Evolutionary conservation across 768 basidiomycete genomes (phyloP).

Genomic region (Rhizopogon vinicolor): DNA sequence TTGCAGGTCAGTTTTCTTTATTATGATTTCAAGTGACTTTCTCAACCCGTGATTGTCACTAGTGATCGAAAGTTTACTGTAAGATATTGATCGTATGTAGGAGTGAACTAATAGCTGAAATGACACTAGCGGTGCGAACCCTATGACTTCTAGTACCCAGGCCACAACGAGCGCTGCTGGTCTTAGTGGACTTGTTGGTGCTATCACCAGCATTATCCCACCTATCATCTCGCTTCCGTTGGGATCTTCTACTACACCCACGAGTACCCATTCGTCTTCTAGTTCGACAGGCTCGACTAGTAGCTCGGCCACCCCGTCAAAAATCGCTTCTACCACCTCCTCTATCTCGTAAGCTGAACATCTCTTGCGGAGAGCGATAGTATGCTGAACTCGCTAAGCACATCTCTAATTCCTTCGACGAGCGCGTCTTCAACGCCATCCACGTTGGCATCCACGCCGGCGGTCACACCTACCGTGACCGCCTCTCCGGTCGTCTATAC

Average conservation of each 20-base stretch:
- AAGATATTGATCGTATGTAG: constrained; percentile 2
- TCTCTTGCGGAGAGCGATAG: not conserved
- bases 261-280: constrained; percentile 18
- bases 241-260: constrained; percentile 10
- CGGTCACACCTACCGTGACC: constrained; percentile 15
- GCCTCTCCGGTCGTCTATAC: constrained; percentile 14
- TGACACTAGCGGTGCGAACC: constrained; percentile 7
- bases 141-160: not conserved
- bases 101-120: not conserved
- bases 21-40: not conserved
- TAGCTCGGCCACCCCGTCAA: not conserved
- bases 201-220: constrained; percentile 13
- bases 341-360: constrained; percentile 16
- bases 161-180: not conserved
- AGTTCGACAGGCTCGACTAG: constrained; percentile 23
- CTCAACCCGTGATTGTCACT: not conserved
- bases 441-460: constrained; percentile 6
- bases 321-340: constrained; percentile 5
- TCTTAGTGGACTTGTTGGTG: constrained; percentile 9
- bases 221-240: constrained; percentile 11
- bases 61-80: constrained; percentile 20
- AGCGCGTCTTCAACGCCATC: constrained; percentile 8
- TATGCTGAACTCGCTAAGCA: too few species aligned
- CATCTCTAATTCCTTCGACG: constrained; percentile 1
- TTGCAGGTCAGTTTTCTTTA: constrained; percentile 12